phyloP scores from a whole-genome alignment of 331 rosid genomes.

The Pyrus hybrid region DNA sequence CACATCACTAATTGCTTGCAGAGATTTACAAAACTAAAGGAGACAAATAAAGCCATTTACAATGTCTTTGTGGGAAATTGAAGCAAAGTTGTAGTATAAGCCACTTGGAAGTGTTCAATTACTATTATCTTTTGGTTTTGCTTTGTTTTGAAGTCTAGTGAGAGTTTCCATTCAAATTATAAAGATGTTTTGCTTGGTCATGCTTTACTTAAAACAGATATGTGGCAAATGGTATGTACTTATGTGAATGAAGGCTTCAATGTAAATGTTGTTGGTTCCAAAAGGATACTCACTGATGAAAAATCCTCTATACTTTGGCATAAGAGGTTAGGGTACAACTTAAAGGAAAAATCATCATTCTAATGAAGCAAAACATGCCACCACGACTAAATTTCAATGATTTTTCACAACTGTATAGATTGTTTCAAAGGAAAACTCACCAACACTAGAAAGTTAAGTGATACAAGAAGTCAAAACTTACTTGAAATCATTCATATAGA shows the following conservation, averaged over 20 bases:
- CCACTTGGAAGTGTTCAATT: too few species aligned
- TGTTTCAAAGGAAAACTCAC: neutral
- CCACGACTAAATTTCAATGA: neutral
- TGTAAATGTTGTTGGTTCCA: neutral
- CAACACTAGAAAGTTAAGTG: neutral
- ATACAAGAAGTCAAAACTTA: neutral
- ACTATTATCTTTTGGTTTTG: too few species aligned
- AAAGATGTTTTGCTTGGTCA: too few species aligned
- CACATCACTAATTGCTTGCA: too few species aligned
- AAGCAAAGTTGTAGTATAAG: too few species aligned
- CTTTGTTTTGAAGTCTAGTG: too few species aligned
- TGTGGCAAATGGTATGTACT: neutral
- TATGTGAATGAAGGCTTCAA: neutral
- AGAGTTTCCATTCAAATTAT: too few species aligned
- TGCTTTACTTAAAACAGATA: too few species aligned
- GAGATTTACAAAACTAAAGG: too few species aligned
- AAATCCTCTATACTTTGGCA: neutral
- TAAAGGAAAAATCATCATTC: neutral
- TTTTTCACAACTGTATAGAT: neutral
- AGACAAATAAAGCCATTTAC: too few species aligned
- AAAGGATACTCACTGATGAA: neutral
- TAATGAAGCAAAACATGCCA: neutral
- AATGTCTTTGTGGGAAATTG: too few species aligned
- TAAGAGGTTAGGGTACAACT: neutral
- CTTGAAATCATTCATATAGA: neutral